These are phyloP conservation scores for Furcasterigmium sp. DNA, from an alignment of 2,329 filamentous ascomycete genomes.

Conservation along the genomic window DNA sequence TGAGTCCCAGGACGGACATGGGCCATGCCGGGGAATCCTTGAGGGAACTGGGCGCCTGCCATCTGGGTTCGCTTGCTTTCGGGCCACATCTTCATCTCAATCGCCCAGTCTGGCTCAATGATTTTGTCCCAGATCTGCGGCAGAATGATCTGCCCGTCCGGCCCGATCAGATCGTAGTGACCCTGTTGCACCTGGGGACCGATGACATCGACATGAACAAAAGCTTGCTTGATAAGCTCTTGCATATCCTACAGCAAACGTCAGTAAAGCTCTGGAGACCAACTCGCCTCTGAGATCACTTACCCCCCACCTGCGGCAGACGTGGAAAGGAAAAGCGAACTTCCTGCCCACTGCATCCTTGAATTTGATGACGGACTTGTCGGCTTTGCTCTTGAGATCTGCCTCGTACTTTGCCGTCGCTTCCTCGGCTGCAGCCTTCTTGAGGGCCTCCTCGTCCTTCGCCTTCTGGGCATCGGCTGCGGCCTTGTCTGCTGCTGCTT, in stretches of 20 bases:
- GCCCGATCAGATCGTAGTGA: slow-evolving; percentile 75
- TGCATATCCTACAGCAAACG: slow-evolving; percentile 66
- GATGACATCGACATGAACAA: slow-evolving; percentile 71
- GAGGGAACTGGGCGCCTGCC: slow-evolving; percentile 1
- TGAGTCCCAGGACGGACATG: no score
- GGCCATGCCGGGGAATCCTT: not conserved
- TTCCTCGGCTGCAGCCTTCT: slow-evolving; percentile 51
- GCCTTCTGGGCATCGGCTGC: slow-evolving; percentile 36
- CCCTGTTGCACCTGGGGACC: slow-evolving; percentile 72
- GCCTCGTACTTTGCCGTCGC: slow-evolving; percentile 44
- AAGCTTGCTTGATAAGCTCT: slow-evolving; percentile 79
- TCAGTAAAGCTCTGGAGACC: slow-evolving; percentile 15
- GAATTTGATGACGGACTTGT: slow-evolving; percentile 75
- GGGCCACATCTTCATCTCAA: slow-evolving; percentile 65
- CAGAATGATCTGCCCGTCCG: slow-evolving; percentile 77
- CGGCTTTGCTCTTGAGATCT: slow-evolving; percentile 41
- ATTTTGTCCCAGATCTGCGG: slow-evolving; percentile 78
- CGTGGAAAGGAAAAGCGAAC: slow-evolving; percentile 84
- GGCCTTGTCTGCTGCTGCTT: slow-evolving; percentile 26
- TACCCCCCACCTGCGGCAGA: slow-evolving; percentile 82
- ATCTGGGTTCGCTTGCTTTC: slow-evolving; percentile 21
- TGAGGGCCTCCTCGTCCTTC: slow-evolving; percentile 45
- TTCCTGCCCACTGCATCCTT: slow-evolving; percentile 89
- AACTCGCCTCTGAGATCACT: slow-evolving; percentile 23
- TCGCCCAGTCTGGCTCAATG: slow-evolving; percentile 69